A percentile compares a stretch with the other conserved stretches of the same genome.
These are phyloP conservation scores for Arachnomyces sp. DNA, from an alignment of 2,329 filamentous ascomycete species.

Conservation along the genomic window DNA sequence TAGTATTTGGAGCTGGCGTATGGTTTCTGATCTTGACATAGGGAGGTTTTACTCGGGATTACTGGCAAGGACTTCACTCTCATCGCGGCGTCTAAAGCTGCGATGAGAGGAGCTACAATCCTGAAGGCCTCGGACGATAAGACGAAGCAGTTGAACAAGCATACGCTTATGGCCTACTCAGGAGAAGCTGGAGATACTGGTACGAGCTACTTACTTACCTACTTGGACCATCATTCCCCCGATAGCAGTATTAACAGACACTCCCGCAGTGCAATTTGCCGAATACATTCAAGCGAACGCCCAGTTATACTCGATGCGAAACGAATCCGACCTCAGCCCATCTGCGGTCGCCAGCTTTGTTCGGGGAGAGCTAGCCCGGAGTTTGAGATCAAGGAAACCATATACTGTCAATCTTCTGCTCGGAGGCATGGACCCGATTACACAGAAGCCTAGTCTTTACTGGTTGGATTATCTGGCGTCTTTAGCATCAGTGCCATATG, in stretches of 20 bases:
- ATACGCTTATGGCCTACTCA: slow-evolving; percentile 90
- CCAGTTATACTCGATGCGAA: slow-evolving; percentile 97
- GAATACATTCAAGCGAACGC: slow-evolving; percentile 99
- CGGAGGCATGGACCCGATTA: slow-evolving; percentile 87
- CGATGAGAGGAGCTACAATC: slow-evolving; percentile 94
- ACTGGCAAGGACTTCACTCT: slow-evolving; percentile 99
- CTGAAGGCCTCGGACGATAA: slow-evolving; percentile 96
- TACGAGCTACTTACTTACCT: slow-evolving; percentile 34
- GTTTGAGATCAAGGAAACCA: slow-evolving; percentile 82
- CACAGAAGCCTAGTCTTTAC: slow-evolving; percentile 82
- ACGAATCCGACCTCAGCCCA: slow-evolving; percentile 84
- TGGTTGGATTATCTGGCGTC: slow-evolving; percentile 97
- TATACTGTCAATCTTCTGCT: slow-evolving; percentile 96
- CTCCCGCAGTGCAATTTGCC: slow-evolving; percentile 77
- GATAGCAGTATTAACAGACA: slow-evolving; percentile 11
- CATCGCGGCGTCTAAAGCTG: slow-evolving; percentile 93
- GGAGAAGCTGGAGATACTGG: slow-evolving; percentile 94
- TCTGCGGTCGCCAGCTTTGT: slow-evolving; percentile 88
- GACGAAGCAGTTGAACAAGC: slow-evolving; percentile 83
- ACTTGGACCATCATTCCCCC: background rate
- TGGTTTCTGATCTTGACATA: slow-evolving; percentile 33
- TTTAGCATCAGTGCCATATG: slow-evolving; percentile 81
- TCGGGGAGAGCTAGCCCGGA: slow-evolving; percentile 83
- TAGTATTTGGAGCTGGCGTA: slow-evolving; percentile 9
- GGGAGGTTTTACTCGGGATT: slow-evolving; percentile 97